Evolutionary conservation across 768 basidiomycete species (phyloP).

Genomic region (Suillus paluster): DNA sequence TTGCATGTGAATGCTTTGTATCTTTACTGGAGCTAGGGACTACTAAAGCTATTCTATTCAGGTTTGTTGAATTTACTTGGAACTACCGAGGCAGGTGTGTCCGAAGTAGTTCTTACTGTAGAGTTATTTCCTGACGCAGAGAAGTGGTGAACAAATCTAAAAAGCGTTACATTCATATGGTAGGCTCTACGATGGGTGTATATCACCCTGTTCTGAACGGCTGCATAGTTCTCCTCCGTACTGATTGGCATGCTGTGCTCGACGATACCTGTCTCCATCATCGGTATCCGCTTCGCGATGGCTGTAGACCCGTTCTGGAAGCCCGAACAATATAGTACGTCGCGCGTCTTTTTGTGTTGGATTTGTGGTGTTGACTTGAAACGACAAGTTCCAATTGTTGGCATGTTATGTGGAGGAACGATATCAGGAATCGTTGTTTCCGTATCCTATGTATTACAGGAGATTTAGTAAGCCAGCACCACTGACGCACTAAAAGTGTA

Average conservation of each 20-base stretch:
- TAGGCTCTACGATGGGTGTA: conserved; percentile 26
- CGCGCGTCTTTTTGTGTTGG: background rate
- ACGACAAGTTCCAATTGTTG: conserved; percentile 74
- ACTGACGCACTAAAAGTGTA: background rate
- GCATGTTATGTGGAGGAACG: conserved; percentile 85
- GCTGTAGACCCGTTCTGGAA: conserved; percentile 79
- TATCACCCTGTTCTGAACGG: conserved; percentile 15
- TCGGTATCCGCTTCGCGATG: conserved; percentile 81
- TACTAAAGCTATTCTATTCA: conserved; percentile 24
- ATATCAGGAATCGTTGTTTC: conserved; percentile 78
- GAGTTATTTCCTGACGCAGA: background rate
- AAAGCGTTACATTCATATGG: conserved; percentile 76
- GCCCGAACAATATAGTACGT: conserved; percentile 78
- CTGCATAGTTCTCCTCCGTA: conserved; percentile 61
- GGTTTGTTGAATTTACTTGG: conserved; percentile 77
- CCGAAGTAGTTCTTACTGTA: background rate
- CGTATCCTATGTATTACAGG: conserved; percentile 71
- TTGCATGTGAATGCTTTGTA: conserved; percentile 60
- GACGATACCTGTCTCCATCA: conserved; percentile 78
- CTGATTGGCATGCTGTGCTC: conserved; percentile 73
- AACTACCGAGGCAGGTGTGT: conserved; percentile 74
- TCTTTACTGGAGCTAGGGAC: background rate
- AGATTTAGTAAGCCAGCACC: conserved; percentile 61
- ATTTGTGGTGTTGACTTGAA: background rate
- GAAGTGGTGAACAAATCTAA: conserved; percentile 81